A percentile compares a stretch with the other conserved stretches of the same genome.
Conservation (phyloP, 169 alveolate species). For the Eimeria maxima region DNA sequence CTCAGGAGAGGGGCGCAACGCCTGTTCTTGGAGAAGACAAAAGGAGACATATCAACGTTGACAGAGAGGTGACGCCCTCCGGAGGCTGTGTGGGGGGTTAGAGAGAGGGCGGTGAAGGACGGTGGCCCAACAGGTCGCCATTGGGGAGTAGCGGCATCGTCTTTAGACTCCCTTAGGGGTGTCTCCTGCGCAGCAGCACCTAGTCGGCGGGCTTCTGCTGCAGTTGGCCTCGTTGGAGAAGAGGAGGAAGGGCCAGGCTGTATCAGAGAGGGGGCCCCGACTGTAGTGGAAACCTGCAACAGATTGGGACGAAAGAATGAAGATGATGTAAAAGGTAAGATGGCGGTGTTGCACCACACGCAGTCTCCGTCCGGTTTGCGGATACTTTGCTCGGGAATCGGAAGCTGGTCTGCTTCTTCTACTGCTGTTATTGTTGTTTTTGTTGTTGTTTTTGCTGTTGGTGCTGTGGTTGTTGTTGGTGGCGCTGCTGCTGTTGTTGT, state of each 20-base stretch:
- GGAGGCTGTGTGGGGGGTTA: slow-evolving; percentile 11
- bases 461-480: neutral
- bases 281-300: neutral
- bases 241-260: neutral
- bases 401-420: neutral
- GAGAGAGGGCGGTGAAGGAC: neutral
- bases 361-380: neutral
- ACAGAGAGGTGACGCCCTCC: slow-evolving; percentile 21
- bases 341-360: slow-evolving; percentile 14
- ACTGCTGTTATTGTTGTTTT: neutral
- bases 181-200: neutral
- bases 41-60: too few species aligned
- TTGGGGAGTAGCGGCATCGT: neutral
- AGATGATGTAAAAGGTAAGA: neutral
- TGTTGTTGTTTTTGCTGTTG: neutral
- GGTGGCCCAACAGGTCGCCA: slow-evolving; percentile 49
- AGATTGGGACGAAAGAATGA: neutral
- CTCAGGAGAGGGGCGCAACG: too few species aligned
- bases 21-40: too few species aligned
- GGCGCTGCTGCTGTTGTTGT: too few species aligned
- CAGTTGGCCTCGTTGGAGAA: neutral
- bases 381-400: neutral
- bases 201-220: slow-evolving; percentile 7
- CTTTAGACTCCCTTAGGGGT: neutral
- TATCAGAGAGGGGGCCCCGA: neutral